A percentile compares a stretch with the other conserved stretches of the same genome.
These are phyloP conservation scores for Backusella westeae DNA, from an alignment of 192 early-diverging fungal genomes.

Conservation along the genomic window DNA sequence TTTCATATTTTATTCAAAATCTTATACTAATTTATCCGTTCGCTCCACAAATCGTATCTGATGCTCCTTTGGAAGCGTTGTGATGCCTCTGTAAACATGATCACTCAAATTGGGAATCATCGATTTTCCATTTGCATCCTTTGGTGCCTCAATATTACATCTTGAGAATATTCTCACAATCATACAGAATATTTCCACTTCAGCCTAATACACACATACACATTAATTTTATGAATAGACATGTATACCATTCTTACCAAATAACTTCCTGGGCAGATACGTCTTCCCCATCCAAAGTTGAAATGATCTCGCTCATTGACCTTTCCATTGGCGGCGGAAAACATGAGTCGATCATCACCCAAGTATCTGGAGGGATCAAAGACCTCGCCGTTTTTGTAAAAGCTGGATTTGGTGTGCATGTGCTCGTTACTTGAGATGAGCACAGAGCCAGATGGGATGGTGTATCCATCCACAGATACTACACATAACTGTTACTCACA, in stretches of 20 bases:
- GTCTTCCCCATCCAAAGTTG: constrained; percentile 25
- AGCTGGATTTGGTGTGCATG: constrained; percentile 36
- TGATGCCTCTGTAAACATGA: not conserved
- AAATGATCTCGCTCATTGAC: not conserved
- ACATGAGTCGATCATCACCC: not conserved
- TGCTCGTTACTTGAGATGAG: constrained; percentile 47
- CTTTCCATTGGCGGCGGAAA: constrained; percentile 16
- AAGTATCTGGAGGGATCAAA: constrained; percentile 47
- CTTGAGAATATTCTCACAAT: not conserved
- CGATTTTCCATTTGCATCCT: constrained; percentile 2
- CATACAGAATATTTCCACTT: not conserved
- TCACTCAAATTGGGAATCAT: not conserved
- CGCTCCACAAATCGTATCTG: not conserved
- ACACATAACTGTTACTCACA: not conserved
- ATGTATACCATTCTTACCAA: not conserved
- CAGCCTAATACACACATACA: not conserved
- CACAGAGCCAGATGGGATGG: constrained; percentile 12
- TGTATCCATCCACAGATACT: not conserved
- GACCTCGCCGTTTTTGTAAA: constrained; percentile 39
- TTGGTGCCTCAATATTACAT: not conserved
- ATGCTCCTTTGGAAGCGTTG: not conserved
- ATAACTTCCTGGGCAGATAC: constrained; percentile 11
- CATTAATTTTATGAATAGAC: not conserved
- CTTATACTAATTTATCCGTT: not conserved
- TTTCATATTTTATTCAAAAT: not conserved